These are phyloP conservation scores for Penicillium bovifimosum DNA, from an alignment of 495 filamentous ascomycete genomes.

Conservation along the genomic window DNA sequence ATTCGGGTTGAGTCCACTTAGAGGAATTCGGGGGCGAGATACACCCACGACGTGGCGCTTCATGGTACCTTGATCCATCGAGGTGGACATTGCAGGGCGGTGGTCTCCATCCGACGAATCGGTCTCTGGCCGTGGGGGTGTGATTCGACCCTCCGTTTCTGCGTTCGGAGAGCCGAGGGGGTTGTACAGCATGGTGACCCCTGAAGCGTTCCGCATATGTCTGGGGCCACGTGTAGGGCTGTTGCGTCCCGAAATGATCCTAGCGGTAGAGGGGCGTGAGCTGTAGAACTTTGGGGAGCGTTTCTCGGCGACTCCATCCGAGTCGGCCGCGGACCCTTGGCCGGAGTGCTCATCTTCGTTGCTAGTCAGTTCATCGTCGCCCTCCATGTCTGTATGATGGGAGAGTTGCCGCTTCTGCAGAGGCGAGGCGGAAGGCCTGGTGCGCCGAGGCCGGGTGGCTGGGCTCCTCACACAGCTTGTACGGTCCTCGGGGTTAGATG, in stretches of 20 bases:
- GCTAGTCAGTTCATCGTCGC: constrained; percentile 85
- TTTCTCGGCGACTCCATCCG: constrained; percentile 20
- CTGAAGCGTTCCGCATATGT: constrained; percentile 59
- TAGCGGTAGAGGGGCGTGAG: constrained; percentile 42
- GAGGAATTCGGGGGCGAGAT: constrained; percentile 36
- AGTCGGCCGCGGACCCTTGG: constrained; percentile 29
- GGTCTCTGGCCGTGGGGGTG: constrained; percentile 17
- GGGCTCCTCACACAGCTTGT: constrained; percentile 26
- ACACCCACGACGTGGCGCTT: constrained; percentile 21
- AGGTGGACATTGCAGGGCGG: constrained; percentile 15
- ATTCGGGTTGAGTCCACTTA: constrained; percentile 47
- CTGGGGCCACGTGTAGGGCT: constrained; percentile 35
- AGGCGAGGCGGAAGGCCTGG: constrained; percentile 18
- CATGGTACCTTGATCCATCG: constrained; percentile 25
- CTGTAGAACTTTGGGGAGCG: constrained; percentile 40
- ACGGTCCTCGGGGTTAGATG: constrained; percentile 55
- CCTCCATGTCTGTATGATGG: constrained; percentile 70
- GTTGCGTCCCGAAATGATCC: constrained; percentile 31
- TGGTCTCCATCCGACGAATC: constrained; percentile 22
- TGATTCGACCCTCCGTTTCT: constrained; percentile 37
- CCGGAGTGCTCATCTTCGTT: constrained; percentile 51
- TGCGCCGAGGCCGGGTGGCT: constrained; percentile 26
- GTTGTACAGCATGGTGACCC: constrained; percentile 68
- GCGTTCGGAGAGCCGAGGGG: constrained; percentile 42
- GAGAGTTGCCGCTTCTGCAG: constrained; percentile 35